These are phyloP conservation scores for Parietichytrium sp. DNA, from an alignment of 108 stramenopile species.

Conservation along the genomic window DNA sequence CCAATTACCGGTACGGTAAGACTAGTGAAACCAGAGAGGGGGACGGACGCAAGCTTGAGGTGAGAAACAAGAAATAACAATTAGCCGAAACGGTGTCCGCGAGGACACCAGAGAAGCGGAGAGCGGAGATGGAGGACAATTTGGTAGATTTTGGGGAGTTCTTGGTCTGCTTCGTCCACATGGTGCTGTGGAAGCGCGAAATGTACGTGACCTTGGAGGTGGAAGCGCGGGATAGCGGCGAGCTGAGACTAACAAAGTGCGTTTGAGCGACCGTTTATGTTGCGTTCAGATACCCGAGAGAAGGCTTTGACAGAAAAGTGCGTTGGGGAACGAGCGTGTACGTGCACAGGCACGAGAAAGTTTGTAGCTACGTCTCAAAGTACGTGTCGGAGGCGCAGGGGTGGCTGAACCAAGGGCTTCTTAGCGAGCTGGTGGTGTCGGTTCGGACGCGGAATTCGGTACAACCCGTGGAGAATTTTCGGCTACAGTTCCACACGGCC, in stretches of 20 bases:
- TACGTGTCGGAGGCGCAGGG: not conserved
- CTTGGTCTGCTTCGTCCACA: not conserved
- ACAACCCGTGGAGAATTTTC: not conserved
- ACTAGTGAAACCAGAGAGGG: too few species aligned
- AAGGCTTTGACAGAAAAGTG: not conserved
- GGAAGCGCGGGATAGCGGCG: too few species aligned
- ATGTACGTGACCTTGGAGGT: too few species aligned
- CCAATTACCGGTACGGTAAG: too few species aligned
- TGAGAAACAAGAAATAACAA: too few species aligned
- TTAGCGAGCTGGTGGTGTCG: not conserved
- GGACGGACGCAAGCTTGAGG: too few species aligned
- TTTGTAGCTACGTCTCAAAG: not conserved
- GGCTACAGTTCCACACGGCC: not conserved
- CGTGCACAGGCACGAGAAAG: not conserved
- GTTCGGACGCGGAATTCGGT: not conserved
- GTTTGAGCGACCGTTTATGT: too few species aligned
- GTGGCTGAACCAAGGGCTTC: not conserved
- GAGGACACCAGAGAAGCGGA: too few species aligned
- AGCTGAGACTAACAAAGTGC: too few species aligned
- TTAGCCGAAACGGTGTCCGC: too few species aligned
- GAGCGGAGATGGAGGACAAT: not conserved
- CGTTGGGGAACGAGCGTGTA: constrained; percentile 10
- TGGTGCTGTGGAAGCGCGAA: not conserved
- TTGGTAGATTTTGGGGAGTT: constrained; percentile 1
- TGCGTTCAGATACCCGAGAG: constrained; percentile 36